phyloP scores from a whole-genome alignment of 75 land plant genomes.

The Gnetum montanum region DNA sequence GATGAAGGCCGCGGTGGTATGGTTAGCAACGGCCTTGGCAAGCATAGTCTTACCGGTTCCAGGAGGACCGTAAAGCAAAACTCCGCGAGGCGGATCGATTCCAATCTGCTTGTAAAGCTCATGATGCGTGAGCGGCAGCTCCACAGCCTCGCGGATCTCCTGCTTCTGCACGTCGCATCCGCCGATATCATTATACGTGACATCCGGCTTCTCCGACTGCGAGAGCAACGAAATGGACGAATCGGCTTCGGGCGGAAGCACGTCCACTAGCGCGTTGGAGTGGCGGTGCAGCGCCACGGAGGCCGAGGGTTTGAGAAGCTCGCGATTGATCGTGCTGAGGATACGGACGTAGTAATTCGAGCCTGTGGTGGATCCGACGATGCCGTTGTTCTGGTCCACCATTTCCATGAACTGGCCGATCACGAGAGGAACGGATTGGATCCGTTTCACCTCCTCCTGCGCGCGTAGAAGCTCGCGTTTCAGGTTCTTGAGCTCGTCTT shows the following conservation, averaged over 20 bases:
- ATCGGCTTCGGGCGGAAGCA: conserved; percentile 12
- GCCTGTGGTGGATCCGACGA: neutral
- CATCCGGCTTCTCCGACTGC: conserved; percentile 28
- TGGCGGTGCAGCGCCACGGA: conserved; percentile 28
- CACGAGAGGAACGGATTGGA: conserved; percentile 69
- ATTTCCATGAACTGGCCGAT: conserved; percentile 39
- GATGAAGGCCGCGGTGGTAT: conserved; percentile 72
- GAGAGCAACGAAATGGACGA: conserved; percentile 10
- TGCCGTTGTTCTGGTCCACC: neutral
- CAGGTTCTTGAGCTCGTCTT: conserved; percentile 15
- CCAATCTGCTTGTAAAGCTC: conserved; percentile 77
- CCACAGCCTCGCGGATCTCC: conserved; percentile 79
- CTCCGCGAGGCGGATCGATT: conserved; percentile 74
- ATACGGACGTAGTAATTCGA: conserved; percentile 8
- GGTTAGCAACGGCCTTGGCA: conserved; percentile 80
- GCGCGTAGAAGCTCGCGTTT: conserved; percentile 53
- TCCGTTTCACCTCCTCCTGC: conserved; percentile 70
- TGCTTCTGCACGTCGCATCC: conserved; percentile 84
- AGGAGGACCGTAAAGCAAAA: conserved; percentile 70
- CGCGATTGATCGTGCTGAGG: conserved; percentile 9
- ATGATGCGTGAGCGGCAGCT: conserved; percentile 65
- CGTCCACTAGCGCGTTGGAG: conserved; percentile 26
- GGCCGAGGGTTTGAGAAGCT: conserved; percentile 16
- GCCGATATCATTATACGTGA: conserved; percentile 65
- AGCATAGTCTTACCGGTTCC: conserved; percentile 81